Conservation (phyloP, 2,329 filamentous ascomycete species). For the Talaromyces funiculosus region DNA sequence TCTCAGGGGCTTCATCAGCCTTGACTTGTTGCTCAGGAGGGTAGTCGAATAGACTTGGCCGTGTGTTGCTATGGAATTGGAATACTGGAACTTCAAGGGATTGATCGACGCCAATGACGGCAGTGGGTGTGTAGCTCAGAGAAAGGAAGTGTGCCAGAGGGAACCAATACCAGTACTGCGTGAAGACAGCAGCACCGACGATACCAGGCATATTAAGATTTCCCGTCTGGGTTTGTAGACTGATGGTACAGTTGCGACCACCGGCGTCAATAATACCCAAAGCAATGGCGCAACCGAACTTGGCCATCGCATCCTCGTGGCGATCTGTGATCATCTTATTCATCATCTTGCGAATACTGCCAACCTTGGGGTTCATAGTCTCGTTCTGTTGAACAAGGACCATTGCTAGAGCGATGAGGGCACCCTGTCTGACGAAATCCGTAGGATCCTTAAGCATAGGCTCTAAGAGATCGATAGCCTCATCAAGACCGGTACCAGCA, state of each 20-base stretch:
- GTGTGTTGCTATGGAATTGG: constrained; percentile 92
- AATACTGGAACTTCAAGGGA: constrained; percentile 89
- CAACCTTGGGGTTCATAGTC: constrained; percentile 95
- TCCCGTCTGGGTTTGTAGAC: constrained; percentile 92
- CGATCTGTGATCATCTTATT: constrained; percentile 91
- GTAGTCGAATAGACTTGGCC: constrained; percentile 95
- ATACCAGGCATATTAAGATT: constrained; percentile 99
- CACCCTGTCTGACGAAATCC: constrained; percentile 95
- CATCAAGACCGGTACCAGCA: constrained; percentile 88
- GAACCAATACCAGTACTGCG: constrained; percentile 99
- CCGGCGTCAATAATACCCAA: constrained; percentile 97
- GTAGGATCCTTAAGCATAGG: constrained; percentile 99
- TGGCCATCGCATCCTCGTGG: constrained; percentile 98
- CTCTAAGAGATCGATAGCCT: constrained; percentile 93
- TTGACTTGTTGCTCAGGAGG: constrained; percentile 95
- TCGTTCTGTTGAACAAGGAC: constrained; percentile 99
- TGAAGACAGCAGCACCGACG: constrained; percentile 96
- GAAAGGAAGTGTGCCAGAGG: constrained; percentile 96
- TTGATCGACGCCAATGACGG: constrained; percentile 89
- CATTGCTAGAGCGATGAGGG: constrained; percentile 90
- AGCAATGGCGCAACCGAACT: constrained; percentile 90
- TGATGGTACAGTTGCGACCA: constrained; percentile 96
- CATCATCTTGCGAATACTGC: constrained; percentile 82
- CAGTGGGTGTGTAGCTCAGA: constrained; percentile 91
- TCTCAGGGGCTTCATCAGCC: constrained; percentile 83